These are phyloP conservation scores for Ascocoryne sarcoides DNA, from an alignment of 2,329 filamentous ascomycete species.

Conservation along the genomic window DNA sequence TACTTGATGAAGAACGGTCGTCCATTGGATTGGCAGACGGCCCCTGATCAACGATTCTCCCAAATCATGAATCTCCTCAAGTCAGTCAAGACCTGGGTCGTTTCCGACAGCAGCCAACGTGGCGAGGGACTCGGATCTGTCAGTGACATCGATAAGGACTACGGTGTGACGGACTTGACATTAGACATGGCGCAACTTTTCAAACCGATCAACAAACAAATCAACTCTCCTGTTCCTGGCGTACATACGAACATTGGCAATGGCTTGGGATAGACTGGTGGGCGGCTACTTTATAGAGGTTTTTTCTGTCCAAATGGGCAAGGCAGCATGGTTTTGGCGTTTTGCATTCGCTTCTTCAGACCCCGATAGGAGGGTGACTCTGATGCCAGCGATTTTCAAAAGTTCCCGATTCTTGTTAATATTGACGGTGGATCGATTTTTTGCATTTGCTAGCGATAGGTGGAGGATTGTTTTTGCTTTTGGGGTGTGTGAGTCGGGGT, in stretches of 20 bases:
- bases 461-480: neutral
- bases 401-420: neutral
- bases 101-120: constrained; percentile 52
- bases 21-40: constrained; percentile 42
- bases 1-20: constrained; percentile 53
- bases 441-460: neutral
- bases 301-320: constrained; percentile 8
- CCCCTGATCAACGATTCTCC: constrained; percentile 50
- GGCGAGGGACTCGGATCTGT: constrained; percentile 62
- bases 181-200: constrained; percentile 66
- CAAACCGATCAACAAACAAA: constrained; percentile 43
- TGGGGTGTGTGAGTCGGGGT: no score
- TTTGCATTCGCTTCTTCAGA: constrained; percentile 1
- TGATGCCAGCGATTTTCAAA: neutral
- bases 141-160: constrained; percentile 58
- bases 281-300: constrained; percentile 15
- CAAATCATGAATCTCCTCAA: constrained; percentile 54
- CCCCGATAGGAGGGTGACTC: neutral
- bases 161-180: constrained; percentile 53
- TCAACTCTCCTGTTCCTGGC: constrained; percentile 30
- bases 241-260: constrained; percentile 24
- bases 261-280: constrained; percentile 16
- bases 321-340: constrained; percentile 21
- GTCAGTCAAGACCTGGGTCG: constrained; percentile 50
- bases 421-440: neutral